Evolutionary conservation across 768 basidiomycete genomes (phyloP).

Genomic region (Hydnomerulius pinastri): DNA sequence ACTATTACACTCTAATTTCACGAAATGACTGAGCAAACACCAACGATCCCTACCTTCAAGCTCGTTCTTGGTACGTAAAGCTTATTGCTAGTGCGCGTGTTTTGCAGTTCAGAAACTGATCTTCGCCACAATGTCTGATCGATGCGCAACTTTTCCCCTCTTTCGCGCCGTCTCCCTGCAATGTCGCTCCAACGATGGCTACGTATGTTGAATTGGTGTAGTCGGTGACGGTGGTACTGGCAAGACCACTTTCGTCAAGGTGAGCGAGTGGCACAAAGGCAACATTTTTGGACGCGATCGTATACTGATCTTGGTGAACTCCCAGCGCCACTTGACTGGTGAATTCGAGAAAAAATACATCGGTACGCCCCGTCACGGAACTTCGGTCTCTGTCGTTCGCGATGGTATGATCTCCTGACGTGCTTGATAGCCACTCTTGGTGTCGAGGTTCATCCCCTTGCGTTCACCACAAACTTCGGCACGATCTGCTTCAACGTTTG

Average conservation of each 20-base stretch:
- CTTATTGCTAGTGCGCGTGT: background rate
- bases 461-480: constrained; percentile 97
- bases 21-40: constrained; percentile 46
- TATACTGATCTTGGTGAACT: constrained; percentile 50
- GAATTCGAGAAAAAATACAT: constrained; percentile 99
- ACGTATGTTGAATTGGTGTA: constrained; percentile 31
- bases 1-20: constrained; percentile 25
- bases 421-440: constrained; percentile 85
- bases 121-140: constrained; percentile 48
- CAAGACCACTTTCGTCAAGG: constrained; percentile 99
- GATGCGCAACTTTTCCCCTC: constrained; percentile 39
- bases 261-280: constrained; percentile 37
- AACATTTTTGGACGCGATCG: constrained; percentile 44
- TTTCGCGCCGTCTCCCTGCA: constrained; percentile 11
- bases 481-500: constrained; percentile 99
- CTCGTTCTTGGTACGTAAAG: constrained; percentile 87
- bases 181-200: constrained; percentile 1
- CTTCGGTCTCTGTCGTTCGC: constrained; percentile 14
- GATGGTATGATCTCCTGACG: constrained; percentile 11
- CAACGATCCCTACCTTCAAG: constrained; percentile 92
- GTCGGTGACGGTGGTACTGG: constrained; percentile 97
- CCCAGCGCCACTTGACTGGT: constrained; percentile 94
- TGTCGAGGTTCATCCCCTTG: constrained; percentile 97
- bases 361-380: constrained; percentile 51
- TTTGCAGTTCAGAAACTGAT: constrained; percentile 17